phyloP scores from a whole-genome alignment of 345 rosid species.

The Tarenaya hassleriana region DNA sequence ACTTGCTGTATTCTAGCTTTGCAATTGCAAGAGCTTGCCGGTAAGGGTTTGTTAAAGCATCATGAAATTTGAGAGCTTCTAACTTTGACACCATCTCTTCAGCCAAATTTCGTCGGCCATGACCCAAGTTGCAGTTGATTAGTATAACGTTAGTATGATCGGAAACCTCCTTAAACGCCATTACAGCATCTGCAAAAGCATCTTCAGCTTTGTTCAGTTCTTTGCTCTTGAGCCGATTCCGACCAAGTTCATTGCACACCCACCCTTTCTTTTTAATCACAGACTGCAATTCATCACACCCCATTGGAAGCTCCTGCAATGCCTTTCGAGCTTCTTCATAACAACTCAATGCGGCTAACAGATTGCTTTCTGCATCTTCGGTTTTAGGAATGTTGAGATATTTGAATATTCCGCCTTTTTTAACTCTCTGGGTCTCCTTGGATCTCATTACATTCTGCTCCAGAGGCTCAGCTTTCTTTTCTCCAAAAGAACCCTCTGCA shows the following conservation, averaged over 20 bases:
- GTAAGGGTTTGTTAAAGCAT: conserved; percentile 39
- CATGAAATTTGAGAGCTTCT: conserved; percentile 45
- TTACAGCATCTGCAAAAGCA: conserved; percentile 75
- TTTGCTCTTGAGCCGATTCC: conserved; percentile 62
- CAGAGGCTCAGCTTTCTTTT: conserved; percentile 21
- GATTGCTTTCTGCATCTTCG: conserved; percentile 61
- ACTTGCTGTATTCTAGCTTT: conserved; percentile 65
- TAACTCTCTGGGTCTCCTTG: conserved; percentile 29
- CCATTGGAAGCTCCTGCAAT: conserved; percentile 48
- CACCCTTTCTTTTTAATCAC: conserved; percentile 77
- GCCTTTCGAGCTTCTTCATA: conserved; percentile 72
- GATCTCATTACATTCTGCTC: conserved; percentile 26
- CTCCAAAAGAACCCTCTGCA: conserved; percentile 11
- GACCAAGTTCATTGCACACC: conserved; percentile 87
- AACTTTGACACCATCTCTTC: conserved; percentile 77
- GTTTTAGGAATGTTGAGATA: conserved; percentile 39
- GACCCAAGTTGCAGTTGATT: conserved; percentile 84
- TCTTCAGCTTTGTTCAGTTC: conserved; percentile 67
- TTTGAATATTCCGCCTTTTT: conserved; percentile 80
- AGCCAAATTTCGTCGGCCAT: conserved; percentile 86
- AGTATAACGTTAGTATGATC: conserved; percentile 72
- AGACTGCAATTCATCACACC: conserved; percentile 49
- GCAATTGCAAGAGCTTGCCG: conserved; percentile 60
- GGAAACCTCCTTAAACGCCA: conserved; percentile 63
- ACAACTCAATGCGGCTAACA: conserved; percentile 58